Percentiles rank a stretch among this genome's conserved stretches.
phyloP scores from a whole-genome alignment of 2,329 filamentous ascomycete genomes.

The Gnomoniopsis sp. region DNA sequence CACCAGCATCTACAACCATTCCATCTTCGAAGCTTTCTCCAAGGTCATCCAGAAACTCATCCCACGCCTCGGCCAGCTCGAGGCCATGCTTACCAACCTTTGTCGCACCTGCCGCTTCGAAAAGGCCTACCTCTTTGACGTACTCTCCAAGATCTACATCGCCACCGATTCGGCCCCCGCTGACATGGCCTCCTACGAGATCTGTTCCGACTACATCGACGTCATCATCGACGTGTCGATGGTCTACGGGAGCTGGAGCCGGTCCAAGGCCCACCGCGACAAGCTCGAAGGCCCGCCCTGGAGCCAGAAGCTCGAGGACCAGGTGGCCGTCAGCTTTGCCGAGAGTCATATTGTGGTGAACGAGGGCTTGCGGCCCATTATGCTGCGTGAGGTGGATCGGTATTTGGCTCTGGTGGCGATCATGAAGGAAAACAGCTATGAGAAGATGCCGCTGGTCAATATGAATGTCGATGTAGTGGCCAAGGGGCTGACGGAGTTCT shows the following conservation, averaged over 20 bases:
- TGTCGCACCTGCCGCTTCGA: slow-evolving; percentile 93
- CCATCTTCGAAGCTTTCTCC: slow-evolving; percentile 93
- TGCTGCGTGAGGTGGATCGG: slow-evolving; percentile 66
- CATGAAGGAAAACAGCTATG: slow-evolving; percentile 80
- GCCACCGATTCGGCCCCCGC: slow-evolving; percentile 91
- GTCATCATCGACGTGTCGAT: slow-evolving; percentile 97
- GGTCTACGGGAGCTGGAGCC: slow-evolving; percentile 77
- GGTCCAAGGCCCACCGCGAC: slow-evolving; percentile 52
- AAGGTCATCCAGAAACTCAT: slow-evolving; percentile 98
- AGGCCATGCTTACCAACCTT: slow-evolving; percentile 89
- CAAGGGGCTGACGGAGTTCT: slow-evolving; percentile 74
- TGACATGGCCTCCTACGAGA: slow-evolving; percentile 95
- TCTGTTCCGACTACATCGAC: slow-evolving; percentile 98
- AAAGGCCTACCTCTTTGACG: slow-evolving; percentile 97
- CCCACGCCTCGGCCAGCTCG: slow-evolving; percentile 85
- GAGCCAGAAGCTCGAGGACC: slow-evolving; percentile 61
- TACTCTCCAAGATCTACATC: slow-evolving; percentile 97
- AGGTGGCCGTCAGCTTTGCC: slow-evolving; percentile 62
- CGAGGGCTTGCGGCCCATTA: slow-evolving; percentile 61
- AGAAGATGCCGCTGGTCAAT: slow-evolving; percentile 77
- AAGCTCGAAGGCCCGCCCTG: slow-evolving; percentile 58
- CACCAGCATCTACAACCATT: slow-evolving; percentile 97
- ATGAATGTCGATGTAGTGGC: slow-evolving; percentile 85
- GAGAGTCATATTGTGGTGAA: slow-evolving; percentile 68
- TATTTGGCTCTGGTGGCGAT: slow-evolving; percentile 81